Evolutionary conservation across 2,329 filamentous ascomycete genomes (phyloP), one percentile per base, ranked within the genome.

Genomic region (Grosmannia clavigera): DNA sequence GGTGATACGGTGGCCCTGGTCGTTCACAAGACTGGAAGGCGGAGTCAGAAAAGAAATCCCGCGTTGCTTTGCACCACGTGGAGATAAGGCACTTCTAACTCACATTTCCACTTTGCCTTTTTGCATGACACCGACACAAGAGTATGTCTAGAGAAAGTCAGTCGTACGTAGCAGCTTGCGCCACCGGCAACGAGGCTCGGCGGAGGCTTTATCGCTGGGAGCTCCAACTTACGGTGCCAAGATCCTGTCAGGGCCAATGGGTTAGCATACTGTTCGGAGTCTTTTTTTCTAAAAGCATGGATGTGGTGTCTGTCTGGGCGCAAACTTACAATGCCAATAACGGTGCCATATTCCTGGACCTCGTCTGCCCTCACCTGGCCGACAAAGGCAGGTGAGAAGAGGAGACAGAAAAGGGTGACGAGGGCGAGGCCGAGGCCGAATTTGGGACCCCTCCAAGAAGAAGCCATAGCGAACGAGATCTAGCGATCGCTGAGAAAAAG

Each of bases 51-150:
- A 48, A 31, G 38, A 7, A 3, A 55, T 19, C 25, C 22, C 29
- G 11, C 14, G 16, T 40, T 16, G 38, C 38, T 22, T 27, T 52
- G 50, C 50, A 25, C 50, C 29, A 54, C 52, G 52, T 19, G 27
- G 35, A 7, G 52, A 3, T 22, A 14, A 43, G 19, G 38, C 9
- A 5, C 16, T 11, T 6, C 12, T 1, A 25, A 61, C 61, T 40
- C 55, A 63, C 60, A 96, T 96, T 72, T 96, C 90, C 68, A 96
- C 90, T 77, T 92, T 94, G 74, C 91, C 91, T 73, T 90, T 88
- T 74, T 92, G 87, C 90, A 95, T 95, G 73, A 95, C 90, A 87
- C 89, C 91, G 69, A 95, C 90, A 77, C 91, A 95, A 70, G 83
- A 87, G 78, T 85, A 85, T 66, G 91, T 96, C 64, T 65, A 53